Evolutionary conservation across 1,284 basidiomycete species (phyloP).

Genomic region (Ganoderma resinaceum): DNA sequence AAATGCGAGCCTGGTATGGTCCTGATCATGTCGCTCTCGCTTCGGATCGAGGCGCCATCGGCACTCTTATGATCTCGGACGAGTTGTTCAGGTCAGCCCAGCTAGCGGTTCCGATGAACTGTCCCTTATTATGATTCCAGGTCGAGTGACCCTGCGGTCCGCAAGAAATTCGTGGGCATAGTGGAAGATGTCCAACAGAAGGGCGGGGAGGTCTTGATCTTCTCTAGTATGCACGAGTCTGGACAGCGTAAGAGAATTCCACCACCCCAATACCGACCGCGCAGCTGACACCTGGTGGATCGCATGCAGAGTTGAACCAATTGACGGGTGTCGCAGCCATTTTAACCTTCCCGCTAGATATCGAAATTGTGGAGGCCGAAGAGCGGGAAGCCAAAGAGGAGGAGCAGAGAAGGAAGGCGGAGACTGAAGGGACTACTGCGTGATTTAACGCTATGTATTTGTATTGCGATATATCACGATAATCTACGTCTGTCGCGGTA

Average conservation of each 20-base stretch:
- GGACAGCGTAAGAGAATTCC: conserved; percentile 80
- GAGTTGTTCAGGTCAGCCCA: conserved; percentile 85
- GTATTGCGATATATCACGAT: conserved; percentile 3
- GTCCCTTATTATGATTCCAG: conserved; percentile 38
- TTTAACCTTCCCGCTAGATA: conserved; percentile 93
- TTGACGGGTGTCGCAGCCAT: conserved; percentile 96
- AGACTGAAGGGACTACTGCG: conserved; percentile 33
- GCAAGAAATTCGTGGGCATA: conserved; percentile 88
- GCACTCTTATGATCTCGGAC: conserved; percentile 95
- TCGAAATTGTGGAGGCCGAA: conserved; percentile 92
- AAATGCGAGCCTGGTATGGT: conserved; percentile 98
- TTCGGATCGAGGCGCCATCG: conserved; percentile 92
- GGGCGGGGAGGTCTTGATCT: conserved; percentile 94
- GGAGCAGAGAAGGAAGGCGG: conserved; percentile 45
- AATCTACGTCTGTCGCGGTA: conserved; percentile 27
- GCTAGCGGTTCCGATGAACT: not conserved
- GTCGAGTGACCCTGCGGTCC: conserved; percentile 75
- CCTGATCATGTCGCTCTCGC: conserved; percentile 94
- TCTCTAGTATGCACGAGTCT: conserved; percentile 99
- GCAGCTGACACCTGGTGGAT: conserved; percentile 1
- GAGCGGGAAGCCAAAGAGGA: conserved; percentile 72
- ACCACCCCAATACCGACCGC: not conserved
- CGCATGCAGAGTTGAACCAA: conserved; percentile 84
- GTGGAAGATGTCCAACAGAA: conserved; percentile 91
- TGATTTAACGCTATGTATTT: conserved; percentile 10